Base-by-base conservation (phyloP, 1,139 yeast genomes). In the Petasospora rhodanensis region DNA sequence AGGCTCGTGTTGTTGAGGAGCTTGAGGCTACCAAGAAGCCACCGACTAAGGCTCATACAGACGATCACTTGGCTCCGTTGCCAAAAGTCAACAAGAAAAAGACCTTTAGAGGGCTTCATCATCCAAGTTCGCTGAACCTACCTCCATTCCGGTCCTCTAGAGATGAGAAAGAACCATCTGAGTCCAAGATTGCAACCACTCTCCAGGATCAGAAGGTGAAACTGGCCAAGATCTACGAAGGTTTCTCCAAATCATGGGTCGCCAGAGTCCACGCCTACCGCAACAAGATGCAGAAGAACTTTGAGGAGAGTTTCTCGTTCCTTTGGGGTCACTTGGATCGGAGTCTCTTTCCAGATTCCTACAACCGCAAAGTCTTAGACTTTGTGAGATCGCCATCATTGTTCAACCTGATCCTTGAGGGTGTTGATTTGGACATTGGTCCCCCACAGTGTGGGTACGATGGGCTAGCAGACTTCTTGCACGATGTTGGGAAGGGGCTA, bases 401-500 rank as follows among this genome's bases (percentile, higher is more conserved):
- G 25, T 60, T 85, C 44, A 68, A 69, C 16, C 51, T 82, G 17
- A 59, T 73, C 10, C 59, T 85, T 56, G 73, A 73, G 29, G 69
- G 73, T 17, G 56, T 83, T n/a, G 75, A 74, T 35, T 55, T 85
- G 35, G 58, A 62, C 5, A 33, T 87, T 2, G 58, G 63, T 5
- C 62, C 67, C 15, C 86, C 95, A 0, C 55, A 66, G 3, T 79
- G 80, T 51, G 72, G 72, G 1, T 46, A 71, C 5, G 65, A 63
- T 2, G 62, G 71, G 5, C 56, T 84, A 13, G 70, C 84, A 1
- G 61, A 76, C 18, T 87, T 78, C 52, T 55, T 89, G 20, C 60
- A 78, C 51, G 70, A 76, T 14, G 66, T 81, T 13, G 97, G 97
- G 5, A 89, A 86, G 54, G 94, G 94, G 0, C 71, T 81, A 17